Evolutionary conservation across 176 grass and related monocot species (phyloP), one percentile per base, ranked within the genome.

Genomic region (Aegilops speltoides): DNA sequence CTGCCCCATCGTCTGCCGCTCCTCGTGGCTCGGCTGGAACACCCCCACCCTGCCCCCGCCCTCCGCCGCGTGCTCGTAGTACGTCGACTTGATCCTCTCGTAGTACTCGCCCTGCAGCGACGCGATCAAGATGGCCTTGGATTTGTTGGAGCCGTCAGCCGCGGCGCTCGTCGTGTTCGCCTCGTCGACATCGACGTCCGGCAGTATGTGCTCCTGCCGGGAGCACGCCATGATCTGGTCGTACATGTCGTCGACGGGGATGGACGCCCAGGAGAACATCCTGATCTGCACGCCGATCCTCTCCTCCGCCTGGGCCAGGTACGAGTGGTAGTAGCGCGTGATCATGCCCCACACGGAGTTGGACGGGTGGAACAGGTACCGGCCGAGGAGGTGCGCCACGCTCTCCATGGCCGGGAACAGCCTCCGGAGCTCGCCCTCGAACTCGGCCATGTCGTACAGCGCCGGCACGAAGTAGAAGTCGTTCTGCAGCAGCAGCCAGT

Each of bases 401-500:
- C 86, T 93, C 86, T 95, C 88, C 83, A 40, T 85, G 5, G 70
- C 86, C 48, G 93, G 91, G 84, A 96, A 93, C 65, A 96, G 45
- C 50, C 16, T 7, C 33, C 52, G 73, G 48, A 93, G 41, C 88
- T 93, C 89, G 22, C 57, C 84, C 0, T 69, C 37, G 77, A 88
- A 96, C 83, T 76, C 50, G 1, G 77, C 23, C 4, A 96, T 17
- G 11, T 64, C n/a, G 85, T 89, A 96, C 61, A 96, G 29, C 22
- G 82, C 62, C 36, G 89, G 91, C 26, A 57, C 81, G 25, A 88
- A 81, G 80, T 96, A 91, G 28, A 86, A 50, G 78, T 96, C 84
- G 70, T 85, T 89, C 65, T 78, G 76, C 31, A 88, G 38, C n/a
- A 96, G 84, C 56, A 91, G 36, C 94, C 94, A 96, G 31, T 80